Evolutionary conservation across 1,284 basidiomycete genomes (phyloP).

Genomic region (Uromyces viciae-fabae): DNA sequence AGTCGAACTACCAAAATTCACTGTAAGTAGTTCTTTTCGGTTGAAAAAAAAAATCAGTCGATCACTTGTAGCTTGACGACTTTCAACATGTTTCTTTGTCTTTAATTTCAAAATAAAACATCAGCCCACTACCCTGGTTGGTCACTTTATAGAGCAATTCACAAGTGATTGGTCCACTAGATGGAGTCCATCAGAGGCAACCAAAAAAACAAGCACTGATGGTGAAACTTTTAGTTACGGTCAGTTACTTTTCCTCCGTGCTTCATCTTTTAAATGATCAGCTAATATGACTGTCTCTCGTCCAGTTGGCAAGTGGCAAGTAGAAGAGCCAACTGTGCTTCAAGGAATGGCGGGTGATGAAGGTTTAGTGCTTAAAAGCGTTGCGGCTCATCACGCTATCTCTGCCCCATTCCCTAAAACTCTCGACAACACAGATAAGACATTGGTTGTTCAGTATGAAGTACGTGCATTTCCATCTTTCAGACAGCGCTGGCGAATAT

Average conservation of each 20-base stretch:
- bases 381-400: constrained; percentile 94
- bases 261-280: not conserved
- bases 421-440: constrained; percentile 74
- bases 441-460: constrained; percentile 96
- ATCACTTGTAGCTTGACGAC: not conserved
- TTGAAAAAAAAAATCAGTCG: not conserved
- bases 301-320: constrained; percentile 94
- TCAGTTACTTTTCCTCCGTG: not conserved
- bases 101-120: not conserved
- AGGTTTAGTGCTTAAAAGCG: constrained; percentile 62
- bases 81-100: not conserved
- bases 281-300: not conserved
- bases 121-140: constrained; percentile 75
- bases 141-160: constrained; percentile 98
- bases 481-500: not conserved
- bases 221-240: constrained; percentile 55
- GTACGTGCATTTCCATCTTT: constrained; percentile 36
- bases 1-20: constrained; percentile 19
- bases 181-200: constrained; percentile 94
- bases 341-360: constrained; percentile 56
- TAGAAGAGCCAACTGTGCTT: constrained; percentile 78
- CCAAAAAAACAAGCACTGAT: constrained; percentile 90
- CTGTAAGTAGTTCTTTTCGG: constrained; percentile 3
- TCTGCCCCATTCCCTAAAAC: constrained; percentile 79
- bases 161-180: constrained; percentile 80